These are phyloP conservation scores for Tuber brumale DNA, from an alignment of 495 filamentous ascomycete genomes.

Conservation along the genomic window DNA sequence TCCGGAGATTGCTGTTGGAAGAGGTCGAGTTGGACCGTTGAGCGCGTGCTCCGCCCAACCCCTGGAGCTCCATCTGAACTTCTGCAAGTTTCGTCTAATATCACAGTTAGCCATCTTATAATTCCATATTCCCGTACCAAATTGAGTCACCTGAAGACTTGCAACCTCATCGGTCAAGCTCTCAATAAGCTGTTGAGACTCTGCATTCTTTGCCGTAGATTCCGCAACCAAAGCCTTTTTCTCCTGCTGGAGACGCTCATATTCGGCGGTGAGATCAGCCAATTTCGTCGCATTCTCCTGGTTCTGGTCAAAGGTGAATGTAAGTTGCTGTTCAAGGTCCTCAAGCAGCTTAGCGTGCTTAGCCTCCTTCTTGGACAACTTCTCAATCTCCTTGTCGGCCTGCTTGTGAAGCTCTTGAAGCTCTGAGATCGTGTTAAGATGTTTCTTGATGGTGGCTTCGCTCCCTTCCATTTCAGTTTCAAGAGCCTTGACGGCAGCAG, in stretches of 20 bases:
- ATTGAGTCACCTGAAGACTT: slow-evolving; percentile 57
- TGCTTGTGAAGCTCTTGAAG: slow-evolving; percentile 36
- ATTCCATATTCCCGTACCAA: slow-evolving; percentile 11
- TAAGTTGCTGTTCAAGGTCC: slow-evolving; percentile 95
- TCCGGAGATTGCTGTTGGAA: slow-evolving; percentile 60
- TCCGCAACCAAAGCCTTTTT: slow-evolving; percentile 57
- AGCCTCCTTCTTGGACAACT: slow-evolving; percentile 57
- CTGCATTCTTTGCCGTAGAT: slow-evolving; percentile 49
- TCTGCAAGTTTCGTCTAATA: slow-evolving; percentile 57
- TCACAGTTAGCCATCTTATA: slow-evolving; percentile 39
- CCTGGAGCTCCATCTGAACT: slow-evolving; percentile 43
- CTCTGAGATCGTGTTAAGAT: slow-evolving; percentile 51
- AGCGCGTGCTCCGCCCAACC: slow-evolving; percentile 45
- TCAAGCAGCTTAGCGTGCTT: slow-evolving; percentile 87
- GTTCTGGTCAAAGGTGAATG: slow-evolving; percentile 86
- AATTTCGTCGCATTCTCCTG: slow-evolving; percentile 71
- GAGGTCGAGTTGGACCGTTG: slow-evolving; percentile 72
- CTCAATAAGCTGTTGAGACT: slow-evolving; percentile 54
- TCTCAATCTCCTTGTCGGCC: slow-evolving; percentile 50
- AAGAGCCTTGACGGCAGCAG: slow-evolving; percentile 55
- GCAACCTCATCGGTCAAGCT: slow-evolving; percentile 57
- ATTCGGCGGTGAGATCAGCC: slow-evolving; percentile 58
- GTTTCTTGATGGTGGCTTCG: slow-evolving; percentile 61
- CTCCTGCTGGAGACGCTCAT: slow-evolving; percentile 56
- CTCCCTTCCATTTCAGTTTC: slow-evolving; percentile 66